Evolutionary conservation across 805 yeast genomes (phyloP), one percentile per base, ranked within the genome.

Genomic region (Suhomyces vadensis): DNA sequence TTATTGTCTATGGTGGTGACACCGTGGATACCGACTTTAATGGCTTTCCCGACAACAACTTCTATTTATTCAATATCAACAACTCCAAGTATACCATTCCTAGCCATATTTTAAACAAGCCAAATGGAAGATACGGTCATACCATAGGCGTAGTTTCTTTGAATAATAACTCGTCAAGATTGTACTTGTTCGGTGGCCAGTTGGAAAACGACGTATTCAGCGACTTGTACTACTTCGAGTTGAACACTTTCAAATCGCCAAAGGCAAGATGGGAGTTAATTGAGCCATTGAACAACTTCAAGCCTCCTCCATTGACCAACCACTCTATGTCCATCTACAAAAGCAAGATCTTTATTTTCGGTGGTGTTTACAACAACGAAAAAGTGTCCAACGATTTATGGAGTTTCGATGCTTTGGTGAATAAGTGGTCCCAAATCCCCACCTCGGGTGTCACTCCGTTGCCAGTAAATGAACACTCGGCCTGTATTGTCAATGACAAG

Each of bases 1-100:
- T 85, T 57, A 90, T 94, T 36, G 81, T 94, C 10, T 92, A 88
- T 65, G 99, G 98, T 26, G 99, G 99, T 57, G 99, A 94, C 61
- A 94, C 98, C 1, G 86, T 83, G 31, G 85, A 82, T 40, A 84
- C 90, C 26, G 89, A 85, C 58, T 78, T 77, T 39, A 75, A 75
- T 40, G 89, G 89, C 5, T 81, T 79, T 44, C 83, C 95, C 52
- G 99, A 94, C 66, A 91, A 92, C 65, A 88, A 87, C 60, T 71
- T 94, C 48, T 94, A 94, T 63, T 76, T 94, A 56, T 85, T 94
- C 70, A 96, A 50, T 77, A 79, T 49, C 55, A 71, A 69, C 58
- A 70, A 70, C 58, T 51, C 58, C 52, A 71, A 72, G 55, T 71
- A 71, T 52, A 71, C 76, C 26, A 63, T 70, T 24, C 77, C 77